These are phyloP conservation scores for Naganishia albida DNA, from an alignment of 1,284 basidiomycete genomes.

Conservation along the genomic window DNA sequence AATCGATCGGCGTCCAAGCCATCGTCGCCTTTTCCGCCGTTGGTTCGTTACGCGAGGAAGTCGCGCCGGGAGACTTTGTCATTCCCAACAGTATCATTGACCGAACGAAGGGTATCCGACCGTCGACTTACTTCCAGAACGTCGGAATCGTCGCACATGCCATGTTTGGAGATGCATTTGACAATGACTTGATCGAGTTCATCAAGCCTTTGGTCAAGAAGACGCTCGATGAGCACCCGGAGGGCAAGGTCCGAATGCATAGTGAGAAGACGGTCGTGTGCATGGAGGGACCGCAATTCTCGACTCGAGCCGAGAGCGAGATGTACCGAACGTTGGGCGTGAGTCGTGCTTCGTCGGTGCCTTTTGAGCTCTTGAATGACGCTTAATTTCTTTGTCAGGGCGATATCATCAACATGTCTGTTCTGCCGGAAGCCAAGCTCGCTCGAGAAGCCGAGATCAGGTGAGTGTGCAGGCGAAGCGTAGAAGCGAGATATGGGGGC, in stretches of 20 bases:
- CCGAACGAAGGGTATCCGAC: slow-evolving; percentile 87
- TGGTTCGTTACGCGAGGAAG: slow-evolving; percentile 92
- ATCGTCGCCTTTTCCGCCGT: slow-evolving; percentile 95
- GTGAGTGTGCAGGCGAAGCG: slow-evolving; percentile 57
- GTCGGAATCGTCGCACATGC: slow-evolving; percentile 85
- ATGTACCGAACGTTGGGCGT: slow-evolving; percentile 59
- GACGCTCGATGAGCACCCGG: slow-evolving; percentile 61
- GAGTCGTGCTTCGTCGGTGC: neutral
- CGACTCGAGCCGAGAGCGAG: slow-evolving; percentile 84
- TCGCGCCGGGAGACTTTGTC: slow-evolving; percentile 84
- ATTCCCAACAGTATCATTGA: slow-evolving; percentile 93
- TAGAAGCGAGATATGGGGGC: neutral
- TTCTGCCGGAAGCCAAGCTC: slow-evolving; percentile 91
- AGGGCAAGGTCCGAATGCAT: slow-evolving; percentile 68
- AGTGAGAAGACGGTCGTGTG: slow-evolving; percentile 83
- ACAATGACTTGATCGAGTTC: slow-evolving; percentile 66
- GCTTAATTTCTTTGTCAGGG: slow-evolving; percentile 52
- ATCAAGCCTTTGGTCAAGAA: slow-evolving; percentile 67
- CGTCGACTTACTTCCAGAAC: slow-evolving; percentile 82
- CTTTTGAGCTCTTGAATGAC: neutral
- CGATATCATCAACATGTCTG: slow-evolving; percentile 93
- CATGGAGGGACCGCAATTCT: slow-evolving; percentile 91
- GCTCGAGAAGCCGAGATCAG: slow-evolving; percentile 92
- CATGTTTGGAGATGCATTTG: slow-evolving; percentile 90
- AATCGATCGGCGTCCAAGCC: slow-evolving; percentile 82